Evolutionary conservation across 371 early-diverging fungal species (phyloP), one percentile per base, ranked within the genome.

Genomic region (Mortierella sp.): DNA sequence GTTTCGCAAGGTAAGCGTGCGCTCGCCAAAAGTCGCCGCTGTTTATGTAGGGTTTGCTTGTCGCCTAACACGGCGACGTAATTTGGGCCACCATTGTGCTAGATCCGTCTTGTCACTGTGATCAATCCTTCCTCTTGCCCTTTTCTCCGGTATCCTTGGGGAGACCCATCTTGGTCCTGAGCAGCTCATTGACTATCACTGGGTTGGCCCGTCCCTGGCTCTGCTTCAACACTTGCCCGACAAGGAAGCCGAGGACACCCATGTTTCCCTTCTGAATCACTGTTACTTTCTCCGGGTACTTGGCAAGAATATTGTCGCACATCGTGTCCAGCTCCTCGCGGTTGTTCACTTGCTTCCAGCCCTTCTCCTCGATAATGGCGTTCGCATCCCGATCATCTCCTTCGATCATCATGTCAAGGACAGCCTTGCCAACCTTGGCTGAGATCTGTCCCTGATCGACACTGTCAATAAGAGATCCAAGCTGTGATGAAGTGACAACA

Each of bases 341-440:
- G 55, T 92, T 87, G 31, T 67, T 81, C n/a, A 88, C 79, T 51
- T 89, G 87, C 31, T 80, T 62, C 94, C 92, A 95, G 0, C 90
- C 92, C 42, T 90, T 84, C 24, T 83, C 86, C 34, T 85, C 72
- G 2, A 91, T 88, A 56, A 96, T 92, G 0, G 81, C 87, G 43
- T 31, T 19, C 38, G 90, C 84, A 6, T 72, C 41, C 12, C 85
- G 67, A 45, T 67, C 23, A 30, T 86, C 83, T 21, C 89, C 90
- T 31, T 87, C 81, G 38, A 94, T 63, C 87, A 94, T 89, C n/a
- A 82, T 27, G 8, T 84, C 81, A 12, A 94, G 69, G n/a, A 93
- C 81, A 30, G 80, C 64, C 72, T 91, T 92, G 1, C 88, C 93
- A 9, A 86, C 85, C 18, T 84, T 85, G 6, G 90, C 89, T 64